A percentile compares a stretch with the other conserved stretches of the same genome.
Conservation (phyloP, 75 land plant species). For the Larix kaempferi region DNA sequence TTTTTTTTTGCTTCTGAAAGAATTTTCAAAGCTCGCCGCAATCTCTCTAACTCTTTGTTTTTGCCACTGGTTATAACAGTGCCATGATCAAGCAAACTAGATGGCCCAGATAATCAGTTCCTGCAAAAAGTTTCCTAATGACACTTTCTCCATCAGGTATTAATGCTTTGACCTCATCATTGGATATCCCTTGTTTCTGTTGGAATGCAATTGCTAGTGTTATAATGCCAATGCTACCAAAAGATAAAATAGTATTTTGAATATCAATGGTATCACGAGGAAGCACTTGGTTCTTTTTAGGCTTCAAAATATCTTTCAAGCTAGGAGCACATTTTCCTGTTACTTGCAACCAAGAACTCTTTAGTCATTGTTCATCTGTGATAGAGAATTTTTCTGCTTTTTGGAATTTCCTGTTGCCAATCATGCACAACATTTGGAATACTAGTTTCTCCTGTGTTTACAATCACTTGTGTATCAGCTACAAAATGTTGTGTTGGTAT, state of each 20-base stretch:
- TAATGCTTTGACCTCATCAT: not conserved
- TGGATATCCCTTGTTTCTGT: not conserved
- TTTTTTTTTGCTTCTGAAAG: too few relatives aligned
- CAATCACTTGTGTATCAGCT: not conserved
- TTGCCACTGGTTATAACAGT: not conserved
- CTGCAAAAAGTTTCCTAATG: not conserved
- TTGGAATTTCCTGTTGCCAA: slow-evolving; percentile 13
- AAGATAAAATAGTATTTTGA: slow-evolving; percentile 13
- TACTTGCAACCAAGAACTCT: slow-evolving; percentile 60
- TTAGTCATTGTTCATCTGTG: slow-evolving; percentile 45
- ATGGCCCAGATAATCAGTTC: not conserved
- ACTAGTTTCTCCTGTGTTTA: not conserved
- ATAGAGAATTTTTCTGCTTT: slow-evolving; percentile 29
- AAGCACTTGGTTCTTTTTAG: slow-evolving; percentile 54
- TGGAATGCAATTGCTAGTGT: slow-evolving; percentile 8
- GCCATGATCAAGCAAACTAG: slow-evolving; percentile 9
- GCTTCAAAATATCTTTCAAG: slow-evolving; percentile 24
- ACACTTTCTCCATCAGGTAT: not conserved
- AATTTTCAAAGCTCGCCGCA: too few relatives aligned
- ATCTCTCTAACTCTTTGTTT: too few relatives aligned
- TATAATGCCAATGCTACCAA: not conserved
- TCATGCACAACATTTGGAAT: not conserved
- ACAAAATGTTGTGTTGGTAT: not conserved
- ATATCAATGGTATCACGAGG: slow-evolving; percentile 28
- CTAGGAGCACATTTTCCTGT: slow-evolving; percentile 42